Percentiles rank a stretch among this genome's conserved stretches.
phyloP scores from a whole-genome alignment of 306 rosid species.

The Quercus engelmannii region DNA sequence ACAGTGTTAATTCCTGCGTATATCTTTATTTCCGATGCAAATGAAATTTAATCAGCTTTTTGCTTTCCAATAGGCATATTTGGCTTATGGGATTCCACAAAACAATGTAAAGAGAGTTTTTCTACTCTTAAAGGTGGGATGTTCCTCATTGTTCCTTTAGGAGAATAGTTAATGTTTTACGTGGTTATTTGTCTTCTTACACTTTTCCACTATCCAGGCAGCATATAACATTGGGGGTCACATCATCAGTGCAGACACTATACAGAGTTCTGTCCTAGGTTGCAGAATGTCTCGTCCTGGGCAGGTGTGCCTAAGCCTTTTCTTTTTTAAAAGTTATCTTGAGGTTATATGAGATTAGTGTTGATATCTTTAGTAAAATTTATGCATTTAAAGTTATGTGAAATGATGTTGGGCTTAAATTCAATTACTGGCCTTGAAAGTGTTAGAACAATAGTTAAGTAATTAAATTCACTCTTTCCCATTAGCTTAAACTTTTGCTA shows the following conservation, averaged over 20 bases:
- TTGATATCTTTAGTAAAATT: background rate
- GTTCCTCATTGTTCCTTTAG: slow-evolving; percentile 7
- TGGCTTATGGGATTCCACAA: slow-evolving; percentile 96
- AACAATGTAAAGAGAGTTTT: slow-evolving; percentile 74
- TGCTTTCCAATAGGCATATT: slow-evolving; percentile 67
- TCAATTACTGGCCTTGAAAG: background rate
- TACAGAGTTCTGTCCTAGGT: slow-evolving; percentile 77
- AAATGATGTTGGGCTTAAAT: background rate
- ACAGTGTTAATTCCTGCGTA: slow-evolving; percentile 3
- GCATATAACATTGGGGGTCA: slow-evolving; percentile 93
- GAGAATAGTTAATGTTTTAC: background rate
- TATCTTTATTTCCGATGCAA: slow-evolving; percentile 8
- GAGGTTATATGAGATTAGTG: background rate
- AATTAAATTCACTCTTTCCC: too few species aligned
- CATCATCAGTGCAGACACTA: slow-evolving; percentile 79
- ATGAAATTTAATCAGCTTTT: slow-evolving; percentile 12
- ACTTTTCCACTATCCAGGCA: slow-evolving; percentile 58
- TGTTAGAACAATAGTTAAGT: too few species aligned
- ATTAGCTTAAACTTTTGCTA: too few species aligned
- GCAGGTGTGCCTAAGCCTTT: slow-evolving; percentile 52
- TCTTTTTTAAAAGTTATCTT: background rate
- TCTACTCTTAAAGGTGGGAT: slow-evolving; percentile 80
- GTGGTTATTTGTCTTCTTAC: slow-evolving; percentile 16
- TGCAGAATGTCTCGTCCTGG: slow-evolving; percentile 90
- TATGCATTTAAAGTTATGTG: background rate